phyloP scores from a whole-genome alignment of 2,329 filamentous ascomycete genomes.

The Ophiostoma quercus region DNA sequence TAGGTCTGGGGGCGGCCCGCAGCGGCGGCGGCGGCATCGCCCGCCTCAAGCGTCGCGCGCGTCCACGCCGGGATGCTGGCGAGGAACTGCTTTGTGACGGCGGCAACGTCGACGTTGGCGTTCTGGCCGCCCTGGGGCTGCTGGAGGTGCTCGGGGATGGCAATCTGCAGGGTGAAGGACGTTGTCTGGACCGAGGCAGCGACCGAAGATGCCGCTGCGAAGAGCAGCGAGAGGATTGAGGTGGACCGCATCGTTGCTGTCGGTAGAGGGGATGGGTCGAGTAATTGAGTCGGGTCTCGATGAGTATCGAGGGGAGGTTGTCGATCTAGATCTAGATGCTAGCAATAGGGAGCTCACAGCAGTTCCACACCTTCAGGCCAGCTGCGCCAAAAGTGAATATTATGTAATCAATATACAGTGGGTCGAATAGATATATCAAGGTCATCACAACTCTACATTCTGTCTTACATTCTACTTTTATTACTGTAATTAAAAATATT shows the following conservation, averaged over 20 bases:
- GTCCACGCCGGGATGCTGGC: conserved; percentile 54
- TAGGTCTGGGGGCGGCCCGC: conserved; percentile 32
- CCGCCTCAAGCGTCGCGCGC: conserved; percentile 62
- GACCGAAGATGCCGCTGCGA: conserved; percentile 16
- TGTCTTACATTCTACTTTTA: background rate
- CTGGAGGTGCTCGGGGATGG: conserved; percentile 18
- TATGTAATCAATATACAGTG: conserved; percentile 1
- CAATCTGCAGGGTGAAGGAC: conserved; percentile 25
- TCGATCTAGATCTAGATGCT: background rate
- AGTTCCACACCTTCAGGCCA: conserved; percentile 1
- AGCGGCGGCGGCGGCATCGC: conserved; percentile 41
- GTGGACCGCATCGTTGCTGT: conserved; percentile 18
- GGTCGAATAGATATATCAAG: background rate
- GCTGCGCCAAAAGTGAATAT: background rate
- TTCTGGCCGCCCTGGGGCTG: conserved; percentile 13
- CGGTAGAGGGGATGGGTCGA: background rate
- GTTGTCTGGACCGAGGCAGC: conserved; percentile 16
- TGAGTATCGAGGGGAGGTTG: background rate
- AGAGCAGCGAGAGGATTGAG: conserved; percentile 17
- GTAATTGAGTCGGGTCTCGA: background rate
- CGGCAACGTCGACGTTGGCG: background rate
- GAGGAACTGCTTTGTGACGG: conserved; percentile 11
- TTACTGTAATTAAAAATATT: too few relatives aligned
- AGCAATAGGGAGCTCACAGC: conserved; percentile 1
- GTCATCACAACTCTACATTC: background rate